Percentiles rank a stretch among this genome's conserved stretches.
phyloP scores from a whole-genome alignment of 1,139 yeast species.

The Suhomyces taliae region DNA sequence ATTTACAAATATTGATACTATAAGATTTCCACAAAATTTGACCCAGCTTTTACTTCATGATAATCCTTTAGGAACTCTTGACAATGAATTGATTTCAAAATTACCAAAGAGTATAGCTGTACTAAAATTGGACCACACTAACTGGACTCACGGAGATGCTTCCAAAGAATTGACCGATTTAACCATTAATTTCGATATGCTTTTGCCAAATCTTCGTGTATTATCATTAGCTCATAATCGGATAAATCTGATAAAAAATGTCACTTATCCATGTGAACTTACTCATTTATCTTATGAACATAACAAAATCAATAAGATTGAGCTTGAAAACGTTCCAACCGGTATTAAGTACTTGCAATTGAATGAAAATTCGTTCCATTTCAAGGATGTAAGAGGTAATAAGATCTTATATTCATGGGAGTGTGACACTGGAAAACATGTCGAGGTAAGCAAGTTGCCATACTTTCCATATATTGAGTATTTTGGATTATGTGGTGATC shows the following conservation, averaged over 20 bases:
- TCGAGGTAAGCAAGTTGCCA: constrained; percentile 10
- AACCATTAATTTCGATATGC: constrained; percentile 3
- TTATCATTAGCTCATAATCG: constrained; percentile 10
- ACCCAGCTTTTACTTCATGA: constrained; percentile 11
- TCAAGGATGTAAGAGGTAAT: constrained; percentile 3
- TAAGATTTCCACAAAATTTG: constrained; percentile 11
- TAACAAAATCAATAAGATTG: constrained; percentile 7
- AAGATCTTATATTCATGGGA: constrained; percentile 6
- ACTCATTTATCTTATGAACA: constrained; percentile 9
- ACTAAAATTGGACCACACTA: constrained; percentile 10
- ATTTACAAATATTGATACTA: constrained; percentile 10
- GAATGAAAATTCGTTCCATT: constrained; percentile 8
- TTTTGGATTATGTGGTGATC: constrained; percentile 14
- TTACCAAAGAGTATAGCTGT: constrained; percentile 11
- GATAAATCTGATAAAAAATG: constrained; percentile 6
- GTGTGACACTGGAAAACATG: not conserved
- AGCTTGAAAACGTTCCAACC: constrained; percentile 12
- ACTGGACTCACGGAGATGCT: not conserved
- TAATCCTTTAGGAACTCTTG: constrained; percentile 8
- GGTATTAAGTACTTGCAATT: constrained; percentile 9
- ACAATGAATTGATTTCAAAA: constrained; percentile 5
- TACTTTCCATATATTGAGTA: constrained; percentile 13
- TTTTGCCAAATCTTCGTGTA: constrained; percentile 3
- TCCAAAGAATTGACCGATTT: not conserved
- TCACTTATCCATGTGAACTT: constrained; percentile 7